Evolutionary conservation across 2,329 filamentous ascomycete genomes (phyloP).

Genomic region (Trichoderma sp.): DNA sequence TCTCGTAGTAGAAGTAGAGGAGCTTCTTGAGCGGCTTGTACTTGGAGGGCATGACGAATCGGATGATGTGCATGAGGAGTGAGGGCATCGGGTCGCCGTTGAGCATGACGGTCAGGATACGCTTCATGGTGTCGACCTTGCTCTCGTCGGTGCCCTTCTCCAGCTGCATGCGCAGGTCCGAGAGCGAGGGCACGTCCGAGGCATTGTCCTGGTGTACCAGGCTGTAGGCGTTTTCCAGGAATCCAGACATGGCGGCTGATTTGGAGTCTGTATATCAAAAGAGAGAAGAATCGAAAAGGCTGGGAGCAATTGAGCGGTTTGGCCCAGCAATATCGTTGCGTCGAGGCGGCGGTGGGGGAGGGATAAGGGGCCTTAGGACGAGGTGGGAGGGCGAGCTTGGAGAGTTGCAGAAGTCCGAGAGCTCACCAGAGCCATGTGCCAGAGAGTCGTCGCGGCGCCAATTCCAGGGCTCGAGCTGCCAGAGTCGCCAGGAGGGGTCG

Average conservation of each 20-base stretch:
- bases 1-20: conserved; percentile 98
- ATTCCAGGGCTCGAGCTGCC: conserved; percentile 34
- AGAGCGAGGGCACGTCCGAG: conserved; percentile 84
- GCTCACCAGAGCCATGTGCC: conserved; percentile 37
- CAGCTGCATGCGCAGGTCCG: conserved; percentile 88
- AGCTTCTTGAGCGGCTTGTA: conserved; percentile 97
- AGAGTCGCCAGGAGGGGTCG: conserved; percentile 35
- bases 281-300: conserved; percentile 28
- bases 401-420: conserved; percentile 31
- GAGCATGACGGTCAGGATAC: conserved; percentile 94
- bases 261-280: conserved; percentile 19
- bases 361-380: conserved; percentile 36
- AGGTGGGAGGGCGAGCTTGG: conserved; percentile 30
- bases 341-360: conserved; percentile 38
- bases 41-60: conserved; percentile 99
- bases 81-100: conserved; percentile 96
- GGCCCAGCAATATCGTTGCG: conserved; percentile 30
- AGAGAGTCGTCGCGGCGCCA: conserved; percentile 32
- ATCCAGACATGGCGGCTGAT: conserved; percentile 77
- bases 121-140: conserved; percentile 95
- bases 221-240: conserved; percentile 93
- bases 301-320: neutral
- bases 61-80: conserved; percentile 98
- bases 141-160: conserved; percentile 92
- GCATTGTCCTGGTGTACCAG: conserved; percentile 97